Conservation (phyloP, 2,329 filamentous ascomycete genomes). For the Cordyceps fumosorosea region DNA sequence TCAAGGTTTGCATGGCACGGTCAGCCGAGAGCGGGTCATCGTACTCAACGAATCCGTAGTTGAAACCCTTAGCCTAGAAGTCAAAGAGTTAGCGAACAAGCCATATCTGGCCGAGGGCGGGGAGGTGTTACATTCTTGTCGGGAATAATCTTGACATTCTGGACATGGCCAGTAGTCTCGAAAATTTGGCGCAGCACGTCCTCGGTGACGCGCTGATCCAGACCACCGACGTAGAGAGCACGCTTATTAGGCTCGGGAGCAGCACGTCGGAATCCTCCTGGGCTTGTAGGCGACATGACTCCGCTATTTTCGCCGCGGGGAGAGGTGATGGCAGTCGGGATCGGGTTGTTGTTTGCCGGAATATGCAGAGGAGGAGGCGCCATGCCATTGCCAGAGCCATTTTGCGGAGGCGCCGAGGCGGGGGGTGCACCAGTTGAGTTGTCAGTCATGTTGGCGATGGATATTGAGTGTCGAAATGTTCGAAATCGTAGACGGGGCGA, state of each 20-base stretch:
- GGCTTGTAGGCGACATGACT: conserved; percentile 80
- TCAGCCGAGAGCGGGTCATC: conserved; percentile 96
- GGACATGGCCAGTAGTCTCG: conserved; percentile 95
- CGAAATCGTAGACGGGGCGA: neutral
- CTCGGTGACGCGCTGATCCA: conserved; percentile 92
- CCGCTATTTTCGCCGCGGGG: conserved; percentile 61
- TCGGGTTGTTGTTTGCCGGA: conserved; percentile 91
- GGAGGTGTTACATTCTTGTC: conserved; percentile 86
- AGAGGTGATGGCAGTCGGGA: conserved; percentile 86
- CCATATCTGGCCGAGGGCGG: neutral
- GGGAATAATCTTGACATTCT: conserved; percentile 98
- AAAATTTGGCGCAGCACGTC: conserved; percentile 97
- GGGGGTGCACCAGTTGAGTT: conserved; percentile 71
- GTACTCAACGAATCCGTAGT: conserved; percentile 98
- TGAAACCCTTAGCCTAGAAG: conserved; percentile 84
- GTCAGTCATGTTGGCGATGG: conserved; percentile 17
- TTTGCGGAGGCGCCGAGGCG: conserved; percentile 54
- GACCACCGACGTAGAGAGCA: conserved; percentile 88
- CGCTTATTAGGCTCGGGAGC: conserved; percentile 98
- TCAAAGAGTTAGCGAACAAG: conserved; percentile 17
- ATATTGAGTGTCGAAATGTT: conserved; percentile 7
- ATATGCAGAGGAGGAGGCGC: conserved; percentile 77
- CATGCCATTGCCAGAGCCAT: conserved; percentile 51
- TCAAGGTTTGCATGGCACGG: conserved; percentile 93
- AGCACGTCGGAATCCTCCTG: conserved; percentile 77